Percentiles rank a stretch among this genome's conserved stretches.
These are phyloP conservation scores for Saccharomyces hybrid DNA, from an alignment of 1,139 yeast species.

Conservation along the genomic window DNA sequence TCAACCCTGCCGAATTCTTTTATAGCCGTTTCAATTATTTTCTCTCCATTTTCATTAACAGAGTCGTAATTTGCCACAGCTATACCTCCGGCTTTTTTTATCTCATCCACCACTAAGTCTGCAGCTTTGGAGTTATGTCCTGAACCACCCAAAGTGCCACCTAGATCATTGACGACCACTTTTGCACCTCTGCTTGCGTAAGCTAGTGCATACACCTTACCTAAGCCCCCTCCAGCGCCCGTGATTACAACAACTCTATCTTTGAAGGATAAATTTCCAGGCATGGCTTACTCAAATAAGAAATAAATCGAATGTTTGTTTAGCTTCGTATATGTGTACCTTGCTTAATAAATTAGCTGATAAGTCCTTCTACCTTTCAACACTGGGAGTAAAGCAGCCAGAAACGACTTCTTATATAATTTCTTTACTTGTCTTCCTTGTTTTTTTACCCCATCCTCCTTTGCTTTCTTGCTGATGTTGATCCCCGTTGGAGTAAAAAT, in stretches of 20 bases:
- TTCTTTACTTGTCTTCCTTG: not conserved
- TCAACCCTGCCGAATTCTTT: constrained; percentile 85
- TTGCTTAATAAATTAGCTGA: not conserved
- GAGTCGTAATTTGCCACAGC: constrained; percentile 96
- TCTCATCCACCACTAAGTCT: constrained; percentile 82
- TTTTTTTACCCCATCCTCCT: not conserved
- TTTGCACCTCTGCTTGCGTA: constrained; percentile 88
- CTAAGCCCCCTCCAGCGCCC: constrained; percentile 97
- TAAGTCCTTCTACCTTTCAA: not conserved
- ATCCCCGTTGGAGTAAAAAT: not conserved
- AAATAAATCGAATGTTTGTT: not conserved
- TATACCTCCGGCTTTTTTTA: constrained; percentile 59
- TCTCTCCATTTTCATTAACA: constrained; percentile 74
- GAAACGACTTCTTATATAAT: not conserved
- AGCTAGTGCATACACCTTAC: constrained; percentile 78
- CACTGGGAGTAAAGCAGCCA: not conserved
- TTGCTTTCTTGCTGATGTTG: not conserved
- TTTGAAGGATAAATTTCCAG: constrained; percentile 38
- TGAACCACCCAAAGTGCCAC: constrained; percentile 71
- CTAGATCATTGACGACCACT: constrained; percentile 87
- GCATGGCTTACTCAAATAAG: not conserved
- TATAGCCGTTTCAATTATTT: constrained; percentile 79
- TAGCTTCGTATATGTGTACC: not conserved
- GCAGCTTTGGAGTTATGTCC: constrained; percentile 68
- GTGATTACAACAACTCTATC: constrained; percentile 86